A percentile compares a stretch with the other conserved stretches of the same genome.
Evolutionary conservation across 2,329 filamentous ascomycete genomes (phyloP).

Genomic region (Cladophialophora immunda): DNA sequence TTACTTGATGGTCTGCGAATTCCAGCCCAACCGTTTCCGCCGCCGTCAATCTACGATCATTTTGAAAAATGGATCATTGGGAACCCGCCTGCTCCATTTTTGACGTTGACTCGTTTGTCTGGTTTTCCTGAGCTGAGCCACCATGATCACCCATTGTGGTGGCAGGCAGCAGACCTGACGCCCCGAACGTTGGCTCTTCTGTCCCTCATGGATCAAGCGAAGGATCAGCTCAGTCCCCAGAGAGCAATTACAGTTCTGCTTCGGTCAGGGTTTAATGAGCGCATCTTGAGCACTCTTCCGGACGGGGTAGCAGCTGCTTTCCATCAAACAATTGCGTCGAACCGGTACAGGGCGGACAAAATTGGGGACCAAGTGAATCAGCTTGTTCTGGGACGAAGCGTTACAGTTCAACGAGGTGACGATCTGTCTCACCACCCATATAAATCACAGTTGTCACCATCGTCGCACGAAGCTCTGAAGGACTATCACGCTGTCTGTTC

Average conservation of each 20-base stretch:
- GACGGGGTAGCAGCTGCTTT: conserved; percentile 83
- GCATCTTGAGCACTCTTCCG: conserved; percentile 81
- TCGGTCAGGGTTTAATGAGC: conserved; percentile 65
- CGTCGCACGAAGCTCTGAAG: conserved; percentile 69
- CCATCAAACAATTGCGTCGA: conserved; percentile 77
- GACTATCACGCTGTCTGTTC: conserved; percentile 81
- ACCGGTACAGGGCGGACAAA: conserved; percentile 12
- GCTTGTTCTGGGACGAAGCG: conserved; percentile 3
- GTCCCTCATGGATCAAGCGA: conserved; percentile 19
- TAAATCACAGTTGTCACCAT: conserved; percentile 17
- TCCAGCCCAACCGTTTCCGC: conserved; percentile 61
- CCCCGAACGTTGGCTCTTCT: conserved; percentile 33
- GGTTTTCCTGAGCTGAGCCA: conserved; percentile 37
- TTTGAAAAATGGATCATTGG: conserved; percentile 46
- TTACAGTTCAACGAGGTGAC: not conserved
- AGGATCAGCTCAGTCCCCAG: conserved; percentile 9
- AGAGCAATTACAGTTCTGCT: conserved; percentile 43
- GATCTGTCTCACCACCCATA: conserved; percentile 13
- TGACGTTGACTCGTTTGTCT: conserved; percentile 61
- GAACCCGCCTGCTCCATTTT: conserved; percentile 50
- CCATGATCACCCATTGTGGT: conserved; percentile 20
- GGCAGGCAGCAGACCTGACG: conserved; percentile 20
- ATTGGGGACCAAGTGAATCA: not conserved
- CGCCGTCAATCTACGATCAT: conserved; percentile 68
- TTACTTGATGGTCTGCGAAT: conserved; percentile 54